Percentiles rank a stretch among this genome's conserved stretches.
Evolutionary conservation across 805 yeast genomes (phyloP).

Genomic region (Sugiyamaella mastotermitis): DNA sequence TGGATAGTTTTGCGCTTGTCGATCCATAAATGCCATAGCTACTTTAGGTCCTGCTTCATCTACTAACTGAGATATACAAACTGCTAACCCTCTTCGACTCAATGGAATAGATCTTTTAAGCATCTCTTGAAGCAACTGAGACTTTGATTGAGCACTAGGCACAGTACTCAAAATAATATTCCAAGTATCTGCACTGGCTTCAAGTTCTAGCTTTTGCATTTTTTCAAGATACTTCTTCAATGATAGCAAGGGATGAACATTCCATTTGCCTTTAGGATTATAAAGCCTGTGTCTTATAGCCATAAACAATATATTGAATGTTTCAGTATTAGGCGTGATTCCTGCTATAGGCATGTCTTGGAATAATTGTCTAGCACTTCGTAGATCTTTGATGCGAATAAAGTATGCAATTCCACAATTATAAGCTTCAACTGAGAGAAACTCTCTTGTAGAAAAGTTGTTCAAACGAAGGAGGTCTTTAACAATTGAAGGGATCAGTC

Average conservation of each 20-base stretch:
- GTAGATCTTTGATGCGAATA: slow-evolving; percentile 10
- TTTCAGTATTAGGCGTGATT: slow-evolving; percentile 9
- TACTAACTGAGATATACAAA: slow-evolving; percentile 13
- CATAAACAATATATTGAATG: slow-evolving; percentile 18
- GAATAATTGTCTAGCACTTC: slow-evolving; percentile 18
- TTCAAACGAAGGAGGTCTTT: slow-evolving; percentile 18
- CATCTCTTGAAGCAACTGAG: slow-evolving; percentile 14
- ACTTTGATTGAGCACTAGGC: slow-evolving; percentile 6
- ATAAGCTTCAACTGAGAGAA: slow-evolving; percentile 15
- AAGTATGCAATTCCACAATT: slow-evolving; percentile 20
- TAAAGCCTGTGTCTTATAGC: slow-evolving; percentile 3
- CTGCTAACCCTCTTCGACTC: slow-evolving; percentile 13
- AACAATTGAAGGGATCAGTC: slow-evolving; percentile 8
- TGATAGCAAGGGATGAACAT: slow-evolving; percentile 14
- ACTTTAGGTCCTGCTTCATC: slow-evolving; percentile 13
- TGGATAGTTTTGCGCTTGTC: slow-evolving; percentile 5
- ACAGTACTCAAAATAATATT: slow-evolving; percentile 14
- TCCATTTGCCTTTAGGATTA: slow-evolving; percentile 2
- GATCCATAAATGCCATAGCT: slow-evolving; percentile 12
- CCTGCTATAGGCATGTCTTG: slow-evolving; percentile 12
- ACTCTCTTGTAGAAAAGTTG: slow-evolving; percentile 13
- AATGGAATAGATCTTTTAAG: slow-evolving; percentile 10
- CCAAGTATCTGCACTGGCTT: slow-evolving; percentile 20
- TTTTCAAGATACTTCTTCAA: slow-evolving; percentile 5
- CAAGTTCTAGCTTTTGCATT: slow-evolving; percentile 13